These are phyloP conservation scores for Digitaria exilis DNA, from an alignment of 202 grass and related monocot species.

Conservation along the genomic window DNA sequence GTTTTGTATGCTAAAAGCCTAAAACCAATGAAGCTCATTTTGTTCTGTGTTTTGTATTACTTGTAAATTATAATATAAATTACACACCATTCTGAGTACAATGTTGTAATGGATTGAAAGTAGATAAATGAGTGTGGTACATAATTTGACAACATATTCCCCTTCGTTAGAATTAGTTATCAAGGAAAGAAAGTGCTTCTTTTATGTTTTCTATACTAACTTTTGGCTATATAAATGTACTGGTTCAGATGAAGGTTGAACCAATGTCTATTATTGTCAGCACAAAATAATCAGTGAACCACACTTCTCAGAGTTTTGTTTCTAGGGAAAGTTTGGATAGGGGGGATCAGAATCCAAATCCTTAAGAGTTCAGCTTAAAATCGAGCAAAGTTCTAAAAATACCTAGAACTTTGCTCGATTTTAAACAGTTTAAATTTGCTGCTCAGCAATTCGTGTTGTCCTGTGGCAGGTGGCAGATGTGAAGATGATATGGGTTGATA, in stretches of 20 bases:
- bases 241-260: neutral
- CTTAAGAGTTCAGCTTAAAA: neutral
- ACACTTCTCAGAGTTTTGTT: neutral
- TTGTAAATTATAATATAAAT: neutral
- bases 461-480: slow-evolving; percentile 60
- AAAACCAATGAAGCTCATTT: neutral
- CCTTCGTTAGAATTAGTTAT: neutral
- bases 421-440: neutral
- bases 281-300: neutral
- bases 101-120: neutral
- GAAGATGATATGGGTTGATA: slow-evolving; percentile 95
- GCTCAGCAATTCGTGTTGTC: neutral
- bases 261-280: neutral
- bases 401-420: neutral
- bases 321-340: neutral
- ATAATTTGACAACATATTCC: neutral
- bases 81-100: neutral
- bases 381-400: neutral
- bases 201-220: neutral
- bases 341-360: neutral
- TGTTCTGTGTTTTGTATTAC: neutral
- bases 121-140: neutral
- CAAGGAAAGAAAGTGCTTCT: neutral
- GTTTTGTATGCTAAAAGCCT: neutral
- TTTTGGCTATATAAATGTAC: neutral